These are phyloP conservation scores for Colletotrichum sansevieriae DNA, from an alignment of 2,329 filamentous ascomycete species.

Conservation along the genomic window DNA sequence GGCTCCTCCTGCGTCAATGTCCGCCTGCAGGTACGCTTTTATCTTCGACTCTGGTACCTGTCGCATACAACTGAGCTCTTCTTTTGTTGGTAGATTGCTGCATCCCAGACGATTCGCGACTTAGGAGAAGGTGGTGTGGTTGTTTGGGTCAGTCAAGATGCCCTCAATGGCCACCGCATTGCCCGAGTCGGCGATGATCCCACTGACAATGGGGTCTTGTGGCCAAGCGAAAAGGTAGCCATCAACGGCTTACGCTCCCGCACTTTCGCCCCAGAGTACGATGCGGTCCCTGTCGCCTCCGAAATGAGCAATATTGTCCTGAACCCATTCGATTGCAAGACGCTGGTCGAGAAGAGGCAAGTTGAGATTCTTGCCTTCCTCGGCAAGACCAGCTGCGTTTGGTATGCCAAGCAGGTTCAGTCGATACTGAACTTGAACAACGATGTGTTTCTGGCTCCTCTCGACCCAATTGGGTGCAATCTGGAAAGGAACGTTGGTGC, in stretches of 20 bases:
- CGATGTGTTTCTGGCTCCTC: background rate
- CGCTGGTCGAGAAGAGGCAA: constrained; percentile 60
- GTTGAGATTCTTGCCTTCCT: background rate
- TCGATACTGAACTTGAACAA: background rate
- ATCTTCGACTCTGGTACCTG: background rate
- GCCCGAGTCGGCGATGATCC: background rate
- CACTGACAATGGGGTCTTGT: background rate
- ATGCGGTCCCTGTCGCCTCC: constrained; percentile 58
- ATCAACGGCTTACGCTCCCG: constrained; percentile 53
- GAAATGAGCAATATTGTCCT: constrained; percentile 60
- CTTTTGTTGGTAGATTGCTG: background rate
- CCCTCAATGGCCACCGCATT: background rate
- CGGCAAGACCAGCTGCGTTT: background rate
- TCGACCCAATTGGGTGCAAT: background rate
- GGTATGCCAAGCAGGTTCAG: constrained; percentile 4
- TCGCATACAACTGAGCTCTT: background rate
- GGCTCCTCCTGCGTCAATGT: background rate
- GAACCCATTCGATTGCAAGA: constrained; percentile 62
- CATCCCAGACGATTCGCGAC: background rate
- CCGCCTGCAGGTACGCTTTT: constrained; percentile 1
- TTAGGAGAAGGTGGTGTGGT: background rate
- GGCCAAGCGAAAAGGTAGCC: background rate
- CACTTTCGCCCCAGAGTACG: constrained; percentile 57
- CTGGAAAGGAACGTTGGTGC: constrained; percentile 52
- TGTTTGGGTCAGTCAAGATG: background rate